These are phyloP conservation scores for Omphalotus olearius DNA, from an alignment of 1,284 basidiomycete species.

Conservation along the genomic window DNA sequence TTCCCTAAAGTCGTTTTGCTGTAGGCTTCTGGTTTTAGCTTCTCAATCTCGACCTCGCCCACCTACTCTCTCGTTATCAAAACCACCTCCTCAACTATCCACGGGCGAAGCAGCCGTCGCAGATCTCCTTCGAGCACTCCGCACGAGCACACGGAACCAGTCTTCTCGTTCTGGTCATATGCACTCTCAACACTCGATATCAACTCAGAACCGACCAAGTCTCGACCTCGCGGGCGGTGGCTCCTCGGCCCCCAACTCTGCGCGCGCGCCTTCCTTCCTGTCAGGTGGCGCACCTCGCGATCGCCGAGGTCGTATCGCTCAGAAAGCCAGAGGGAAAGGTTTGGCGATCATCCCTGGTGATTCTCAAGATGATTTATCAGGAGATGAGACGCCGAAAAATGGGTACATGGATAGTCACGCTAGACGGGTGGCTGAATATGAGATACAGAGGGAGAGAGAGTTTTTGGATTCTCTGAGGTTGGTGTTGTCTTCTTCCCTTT, in stretches of 20 bases:
- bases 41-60: conserved; percentile 56
- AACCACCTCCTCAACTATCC: conserved; percentile 47
- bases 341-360: conserved; percentile 23
- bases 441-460: conserved; percentile 47
- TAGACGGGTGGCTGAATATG: conserved; percentile 26
- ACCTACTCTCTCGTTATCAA: conserved; percentile 48
- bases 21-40: conserved; percentile 72
- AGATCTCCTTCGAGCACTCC: conserved; percentile 58
- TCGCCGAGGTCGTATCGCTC: conserved; percentile 66
- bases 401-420: conserved; percentile 26
- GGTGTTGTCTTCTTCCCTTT: conserved; percentile 13
- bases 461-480: conserved; percentile 54
- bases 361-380: conserved; percentile 35
- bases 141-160: conserved; percentile 13
- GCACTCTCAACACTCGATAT: conserved; percentile 24
- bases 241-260: conserved; percentile 13
- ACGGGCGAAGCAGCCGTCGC: conserved; percentile 60
- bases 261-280: conserved; percentile 61
- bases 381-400: conserved; percentile 52
- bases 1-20: neutral
- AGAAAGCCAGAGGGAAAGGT: conserved; percentile 28
- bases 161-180: no score
- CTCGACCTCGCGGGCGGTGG: conserved; percentile 19
- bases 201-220: conserved; percentile 26
- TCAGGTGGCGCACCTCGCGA: conserved; percentile 70